Conservation (phyloP, 2,329 filamentous ascomycete genomes). For the Claviceps pazoutovae region DNA sequence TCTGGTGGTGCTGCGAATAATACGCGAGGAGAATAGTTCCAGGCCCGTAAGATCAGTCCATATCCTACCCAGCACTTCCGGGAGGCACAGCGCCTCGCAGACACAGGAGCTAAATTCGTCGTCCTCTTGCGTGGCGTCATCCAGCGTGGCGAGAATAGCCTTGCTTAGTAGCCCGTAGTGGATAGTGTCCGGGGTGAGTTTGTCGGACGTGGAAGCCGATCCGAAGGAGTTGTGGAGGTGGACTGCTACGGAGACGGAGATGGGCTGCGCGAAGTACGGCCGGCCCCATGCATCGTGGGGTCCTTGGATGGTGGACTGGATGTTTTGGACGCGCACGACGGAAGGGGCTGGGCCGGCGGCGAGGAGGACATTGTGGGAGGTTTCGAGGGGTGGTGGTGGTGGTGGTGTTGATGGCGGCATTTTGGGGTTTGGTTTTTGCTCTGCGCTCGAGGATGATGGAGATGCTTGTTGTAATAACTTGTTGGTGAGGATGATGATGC, state of each 20-base stretch:
- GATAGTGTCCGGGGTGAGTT: constrained; percentile 53
- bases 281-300: constrained; percentile 58
- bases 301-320: constrained; percentile 42
- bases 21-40: constrained; percentile 4
- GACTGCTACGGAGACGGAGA: constrained; percentile 45
- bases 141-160: constrained; percentile 37
- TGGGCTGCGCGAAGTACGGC: constrained; percentile 42
- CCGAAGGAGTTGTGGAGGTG: constrained; percentile 41
- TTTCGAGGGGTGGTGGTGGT: neutral
- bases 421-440: too few relatives aligned
- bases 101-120: neutral
- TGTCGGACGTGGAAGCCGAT: constrained; percentile 43
- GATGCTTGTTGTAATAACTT: too few relatives aligned
- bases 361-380: constrained; percentile 2
- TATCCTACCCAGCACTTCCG: constrained; percentile 16
- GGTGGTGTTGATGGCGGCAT: neutral
- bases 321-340: constrained; percentile 46
- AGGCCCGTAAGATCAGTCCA: constrained; percentile 20
- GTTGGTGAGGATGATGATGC: too few relatives aligned
- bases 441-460: too few relatives aligned
- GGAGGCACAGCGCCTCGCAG: constrained; percentile 10
- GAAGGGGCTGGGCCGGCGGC: constrained; percentile 20
- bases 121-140: constrained; percentile 11
- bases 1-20: neutral
- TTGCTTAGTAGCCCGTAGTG: constrained; percentile 64